Evolutionary conservation across 2,329 filamentous ascomycete genomes (phyloP).

Genomic region (Colletotrichum neosansevieriae): DNA sequence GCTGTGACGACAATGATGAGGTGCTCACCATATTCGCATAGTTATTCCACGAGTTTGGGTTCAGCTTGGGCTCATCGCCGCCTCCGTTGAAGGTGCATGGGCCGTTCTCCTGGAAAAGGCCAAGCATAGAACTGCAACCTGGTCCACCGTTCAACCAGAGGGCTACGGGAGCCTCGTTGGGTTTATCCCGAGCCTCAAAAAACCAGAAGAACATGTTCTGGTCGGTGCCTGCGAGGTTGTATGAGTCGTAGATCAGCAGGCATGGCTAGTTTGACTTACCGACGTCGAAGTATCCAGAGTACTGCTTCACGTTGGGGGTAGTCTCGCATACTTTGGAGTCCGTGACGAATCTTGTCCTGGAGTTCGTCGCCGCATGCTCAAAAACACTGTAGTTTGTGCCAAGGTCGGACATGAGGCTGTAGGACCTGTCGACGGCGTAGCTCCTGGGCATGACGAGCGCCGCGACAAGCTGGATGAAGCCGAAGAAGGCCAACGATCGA

Average conservation of each 20-base stretch:
- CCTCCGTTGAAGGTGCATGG: conserved; percentile 57
- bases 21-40: conserved; percentile 54
- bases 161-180: conserved; percentile 49
- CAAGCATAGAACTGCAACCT: conserved; percentile 54
- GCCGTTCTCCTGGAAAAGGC: conserved; percentile 57
- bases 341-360: conserved; percentile 60
- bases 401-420: conserved; percentile 33
- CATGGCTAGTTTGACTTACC: conserved; percentile 44
- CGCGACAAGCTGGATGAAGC: conserved; percentile 16
- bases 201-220: conserved; percentile 61
- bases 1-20: neutral
- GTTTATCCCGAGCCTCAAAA: conserved; percentile 50
- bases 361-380: conserved; percentile 59
- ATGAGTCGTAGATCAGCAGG: neutral
- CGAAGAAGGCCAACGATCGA: conserved; percentile 4
- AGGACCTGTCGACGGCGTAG: conserved; percentile 37
- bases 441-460: conserved; percentile 7
- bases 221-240: conserved; percentile 41
- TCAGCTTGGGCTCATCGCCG: conserved; percentile 52
- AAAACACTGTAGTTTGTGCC: conserved; percentile 57
- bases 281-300: conserved; percentile 63
- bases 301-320: conserved; percentile 61
- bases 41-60: conserved; percentile 57
- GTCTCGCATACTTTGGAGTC: conserved; percentile 66
- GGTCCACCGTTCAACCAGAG: conserved; percentile 57